Evolutionary conservation across 371 early-diverging fungal genomes (phyloP), one percentile per base, ranked within the genome.

Genomic region (Coemansia sp.): DNA sequence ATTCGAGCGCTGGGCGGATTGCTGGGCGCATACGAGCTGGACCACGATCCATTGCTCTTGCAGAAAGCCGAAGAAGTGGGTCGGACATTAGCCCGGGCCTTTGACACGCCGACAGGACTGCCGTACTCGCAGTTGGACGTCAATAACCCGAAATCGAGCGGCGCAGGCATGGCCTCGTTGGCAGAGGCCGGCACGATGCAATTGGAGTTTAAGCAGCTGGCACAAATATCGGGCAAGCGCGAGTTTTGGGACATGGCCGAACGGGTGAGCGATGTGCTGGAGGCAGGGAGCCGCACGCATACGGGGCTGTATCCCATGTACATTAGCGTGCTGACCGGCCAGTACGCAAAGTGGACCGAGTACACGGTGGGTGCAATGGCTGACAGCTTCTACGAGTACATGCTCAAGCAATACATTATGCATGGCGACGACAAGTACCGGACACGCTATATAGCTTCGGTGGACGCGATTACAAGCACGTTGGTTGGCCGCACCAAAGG

Each of bases 311-410:
- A 90, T 8, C 95, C 95, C 3, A 88, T 90, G 62, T 86, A 80
- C 52, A 84, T 95, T 14, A 72, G 85, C 30, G 52, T 65, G 9
- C 20, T 42, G 3, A 70, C 62, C 0, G 84, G 81, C 20, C 7
- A 67, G 18, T 85, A 67, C 44, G 81, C 80, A 40, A 37, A 8
- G 5, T 16, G 16, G 21, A 83, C 86, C 25, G 71, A 44, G 23
- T 90, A 85, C 65, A 79, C 74, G 12, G 86, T 95, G 20, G 96
- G 98, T 5, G 89, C 91, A 2, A 83, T 87, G 14, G 94, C 94
- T 0, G 96, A 97, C 68, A 92, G 92, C 67, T 97, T 94, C 79
- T 97, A 96, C 83, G 96, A 97, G 83, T 97, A 97, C 71, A 80
- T 94, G 53, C 84, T 91, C 30, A 97, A 97, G 79, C 93, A 92